Base-by-base conservation (phyloP, 2,329 filamentous ascomycete genomes). In the Pseudogymnoascus sp. region DNA sequence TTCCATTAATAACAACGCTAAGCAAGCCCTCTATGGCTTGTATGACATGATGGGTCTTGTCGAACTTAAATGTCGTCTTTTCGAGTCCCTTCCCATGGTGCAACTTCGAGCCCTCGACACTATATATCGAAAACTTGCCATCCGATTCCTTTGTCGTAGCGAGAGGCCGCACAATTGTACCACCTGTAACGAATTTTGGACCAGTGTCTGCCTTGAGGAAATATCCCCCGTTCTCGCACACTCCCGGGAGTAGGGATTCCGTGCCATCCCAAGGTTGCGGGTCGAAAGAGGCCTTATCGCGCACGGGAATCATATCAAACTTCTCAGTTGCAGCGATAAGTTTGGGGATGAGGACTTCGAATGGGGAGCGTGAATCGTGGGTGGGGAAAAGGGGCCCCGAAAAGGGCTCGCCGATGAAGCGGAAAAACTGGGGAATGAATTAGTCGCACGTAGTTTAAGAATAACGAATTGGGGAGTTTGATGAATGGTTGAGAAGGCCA, bases 231-330 rank as follows among this genome's bases (percentile, higher is more conserved):
- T 64, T 75, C 63, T 76, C 68, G 14, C 73, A 63, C 4, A 68
- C 68, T 0, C 71, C 75, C 0, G 79, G 76, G 2, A 82, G 70
- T 3, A 45, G 60, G 28, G 74, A 76, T 58, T 82, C 79, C 0
- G 67, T 68, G 1, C 66, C 68, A 11, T 73, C 67, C 78, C 79
- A 82, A 0, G 76, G 75, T 1, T 69, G 70, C 0, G 79, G 73
- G 11, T 75, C 77, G 1, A 79, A 79, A 0, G 78, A 75, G 35
- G 76, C 63, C 64, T 82, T 79, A 60, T 82, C 74, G 4, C 77
- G 76, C 58, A 76, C 75, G 60, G 82, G 82, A 2, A 83, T 73
- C 60, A 85, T 81, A 66, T 85, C 83, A 67, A 81, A 84, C 12
- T 78, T 75, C 42, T 82, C 80, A 8, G 78, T 78, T 6, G 82